A percentile compares a stretch with the other conserved stretches of the same genome.
These are phyloP conservation scores for Paratinospora sagittata DNA, from an alignment of 164 flowering plant species.

Conservation along the genomic window DNA sequence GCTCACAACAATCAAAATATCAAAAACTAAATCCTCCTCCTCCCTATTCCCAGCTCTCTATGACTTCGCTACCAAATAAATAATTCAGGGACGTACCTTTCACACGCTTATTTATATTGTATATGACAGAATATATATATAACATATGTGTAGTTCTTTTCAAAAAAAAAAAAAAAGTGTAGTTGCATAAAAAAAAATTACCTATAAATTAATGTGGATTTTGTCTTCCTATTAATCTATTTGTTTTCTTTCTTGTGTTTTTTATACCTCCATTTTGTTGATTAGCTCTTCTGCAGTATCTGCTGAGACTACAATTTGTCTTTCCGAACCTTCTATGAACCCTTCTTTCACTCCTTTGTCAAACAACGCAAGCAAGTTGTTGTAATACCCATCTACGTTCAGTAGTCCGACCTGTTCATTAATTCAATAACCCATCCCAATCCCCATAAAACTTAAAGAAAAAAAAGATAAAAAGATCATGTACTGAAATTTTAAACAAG, in stretches of 20 bases:
- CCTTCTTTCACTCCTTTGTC: slow-evolving; percentile 78
- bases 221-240: background rate
- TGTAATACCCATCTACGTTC: slow-evolving; percentile 62
- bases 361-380: slow-evolving; percentile 50
- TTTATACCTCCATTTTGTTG: slow-evolving; percentile 52
- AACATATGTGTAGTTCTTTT: too few species aligned
- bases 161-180: too few species aligned
- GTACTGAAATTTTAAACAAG: background rate
- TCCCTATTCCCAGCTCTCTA: too few species aligned
- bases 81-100: background rate
- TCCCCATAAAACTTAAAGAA: background rate
- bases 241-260: background rate
- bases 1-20: slow-evolving; percentile 16
- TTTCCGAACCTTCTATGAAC: slow-evolving; percentile 47
- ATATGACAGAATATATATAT: too few species aligned
- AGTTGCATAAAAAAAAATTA: too few species aligned
- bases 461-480: background rate
- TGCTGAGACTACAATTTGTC: slow-evolving; percentile 50
- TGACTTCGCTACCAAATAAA: background rate
- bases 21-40: background rate
- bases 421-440: too few species aligned
- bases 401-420: slow-evolving; percentile 49
- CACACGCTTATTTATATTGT: too few species aligned
- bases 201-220: background rate
- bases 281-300: slow-evolving; percentile 42